Conservation (phyloP, 805 yeast species). For the Metschnikowia cerradonensis region DNA sequence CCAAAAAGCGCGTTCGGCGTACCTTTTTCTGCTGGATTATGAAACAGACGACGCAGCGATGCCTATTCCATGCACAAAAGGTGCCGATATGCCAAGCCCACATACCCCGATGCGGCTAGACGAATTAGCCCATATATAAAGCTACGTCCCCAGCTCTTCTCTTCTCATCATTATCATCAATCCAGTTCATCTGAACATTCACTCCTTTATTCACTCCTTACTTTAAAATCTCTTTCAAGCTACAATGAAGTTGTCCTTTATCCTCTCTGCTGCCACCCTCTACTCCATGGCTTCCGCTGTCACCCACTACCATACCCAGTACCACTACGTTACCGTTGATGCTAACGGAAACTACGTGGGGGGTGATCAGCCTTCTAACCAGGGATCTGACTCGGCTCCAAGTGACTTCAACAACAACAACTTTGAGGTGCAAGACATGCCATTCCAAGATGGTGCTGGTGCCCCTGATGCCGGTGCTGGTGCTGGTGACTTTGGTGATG, state of each 20-base stretch:
- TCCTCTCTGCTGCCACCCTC: conserved; percentile 19
- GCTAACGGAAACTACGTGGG: conserved; percentile 14
- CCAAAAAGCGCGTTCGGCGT: background rate
- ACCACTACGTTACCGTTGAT: conserved; percentile 25
- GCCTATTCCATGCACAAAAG: background rate
- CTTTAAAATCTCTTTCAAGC: background rate
- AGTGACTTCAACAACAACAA: no score
- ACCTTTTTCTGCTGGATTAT: background rate
- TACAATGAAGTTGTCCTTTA: conserved; percentile 3
- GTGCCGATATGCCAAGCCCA: background rate
- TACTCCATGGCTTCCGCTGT: conserved; percentile 21
- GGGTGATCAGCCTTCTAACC: background rate
- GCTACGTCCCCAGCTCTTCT: background rate
- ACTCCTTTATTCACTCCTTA: conserved; percentile 1
- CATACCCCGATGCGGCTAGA: background rate
- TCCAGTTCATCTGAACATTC: background rate
- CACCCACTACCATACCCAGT: conserved; percentile 26
- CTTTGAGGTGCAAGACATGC: background rate
- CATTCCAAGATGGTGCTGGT: background rate
- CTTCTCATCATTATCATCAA: background rate
- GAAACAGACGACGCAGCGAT: background rate
- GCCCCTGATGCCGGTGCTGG: background rate
- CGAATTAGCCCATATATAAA: background rate
- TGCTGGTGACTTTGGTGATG: background rate
- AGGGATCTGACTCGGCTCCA: background rate